Base-by-base conservation (phyloP, 306 rosid genomes). In the Sesbania bispinosa region DNA sequence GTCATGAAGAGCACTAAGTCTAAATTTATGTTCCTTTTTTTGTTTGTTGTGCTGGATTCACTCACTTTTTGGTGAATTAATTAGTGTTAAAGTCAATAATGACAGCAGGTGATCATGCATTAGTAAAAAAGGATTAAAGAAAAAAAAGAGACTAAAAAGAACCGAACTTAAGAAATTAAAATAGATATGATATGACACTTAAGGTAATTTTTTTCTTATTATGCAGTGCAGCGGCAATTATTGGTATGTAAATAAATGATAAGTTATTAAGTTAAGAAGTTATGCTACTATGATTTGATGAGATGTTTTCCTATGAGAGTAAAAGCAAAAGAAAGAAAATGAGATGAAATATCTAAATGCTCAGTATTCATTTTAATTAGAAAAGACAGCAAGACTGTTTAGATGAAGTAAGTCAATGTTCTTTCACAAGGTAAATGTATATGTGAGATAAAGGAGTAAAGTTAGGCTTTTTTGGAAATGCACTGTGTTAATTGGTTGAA, bases 41-140 rank as follows among this genome's bases (percentile, higher is more conserved):
- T 58, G 64, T 67, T 36, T 68, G 42, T 67, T 68, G 11, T 67
- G 80, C 47, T 29, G 14, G 33, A 54, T 67, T 59, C 76, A 23
- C 23, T 67, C 74, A 32, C 54, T 62, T 48, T 77, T 66, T 65
- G n/a, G 39, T 13, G 47, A 4, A 57, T 36, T 61, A 53, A 14
- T 10, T 20, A 26, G 47, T 59, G 72, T 59, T 29, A 47, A 62
- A 77, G 77, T 78, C 86, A 73, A 82, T 18, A 61, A 67, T 67
- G 36, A 62, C 83, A 64, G 71, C 77, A 35, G 29, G 20, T 69
- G 61, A 73, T 73, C 80, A 67, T 62, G 60, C 51, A 7, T 48
- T 14, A 45, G 51, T 42, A 14, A 50, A 59, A 47, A 59, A 11
- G 2, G 39, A 4, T n/a, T 2, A 27, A 29, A 26, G 26, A 10